Base-by-base conservation (phyloP, 495 filamentous ascomycete genomes). In the Trichoderma gamsii region DNA sequence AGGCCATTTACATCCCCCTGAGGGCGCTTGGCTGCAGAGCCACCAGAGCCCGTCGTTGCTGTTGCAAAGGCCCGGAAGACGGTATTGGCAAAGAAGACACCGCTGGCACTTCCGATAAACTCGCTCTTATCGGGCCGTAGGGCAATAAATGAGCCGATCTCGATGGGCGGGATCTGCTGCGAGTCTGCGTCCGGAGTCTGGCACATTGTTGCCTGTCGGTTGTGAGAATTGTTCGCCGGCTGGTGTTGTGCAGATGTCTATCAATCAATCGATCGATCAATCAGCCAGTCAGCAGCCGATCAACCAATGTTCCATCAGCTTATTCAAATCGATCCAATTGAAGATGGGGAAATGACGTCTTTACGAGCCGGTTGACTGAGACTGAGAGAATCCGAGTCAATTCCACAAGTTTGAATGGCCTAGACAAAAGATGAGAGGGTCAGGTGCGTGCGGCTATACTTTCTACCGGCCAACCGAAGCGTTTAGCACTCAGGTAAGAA, bases 111-210 rank as follows among this genome's bases (percentile, higher is more conserved):
- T 3, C 56, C 56, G n/a, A 61, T 61, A 25, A 61, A 61, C 23
- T 61, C 56, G 56, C 56, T 61, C 56, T 61, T 61, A 25, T 61
- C 56, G 23, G 56, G 56, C 25, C 56, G 56, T 32, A 61, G 56
- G 56, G 56, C 56, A 32, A 61, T 61, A 61, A 61, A 61, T 61
- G 56, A 61, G 56, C 56, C 56, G 56, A 61, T 61, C 56, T 61
- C 56, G 27, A 61, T 61, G 13, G 56, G 56, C 23, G 56, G 56
- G 56, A 61, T 61, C 56, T 61, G 56, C 56, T 61, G 56, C 56
- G 56, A 61, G 56, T 61, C 56, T 61, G 56, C 25, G n/a, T 61
- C 56, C 56, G 56, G 27, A 15, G 56, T 13, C 56, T 61, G 56
- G 6, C 56, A 21, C 51, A 56, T 56, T 11, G n/a, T 56, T 4